A percentile compares a stretch with the other conserved stretches of the same genome.
Evolutionary conservation across 1,284 basidiomycete species (phyloP).

Genomic region (Tylopilus orsonianus): DNA sequence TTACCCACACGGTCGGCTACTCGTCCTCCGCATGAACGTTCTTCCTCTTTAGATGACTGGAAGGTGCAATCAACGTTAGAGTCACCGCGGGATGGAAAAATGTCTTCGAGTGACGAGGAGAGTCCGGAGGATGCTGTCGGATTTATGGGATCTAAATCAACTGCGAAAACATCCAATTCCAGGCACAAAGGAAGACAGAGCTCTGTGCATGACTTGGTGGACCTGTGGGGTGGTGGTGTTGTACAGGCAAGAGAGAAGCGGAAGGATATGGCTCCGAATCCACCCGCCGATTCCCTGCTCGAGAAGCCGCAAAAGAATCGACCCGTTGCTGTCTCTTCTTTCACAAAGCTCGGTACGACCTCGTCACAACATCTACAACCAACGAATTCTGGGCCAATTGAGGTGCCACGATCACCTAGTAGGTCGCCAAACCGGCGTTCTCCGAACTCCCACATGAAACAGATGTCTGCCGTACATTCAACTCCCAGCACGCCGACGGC

Average conservation of each 20-base stretch:
- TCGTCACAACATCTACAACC: constrained; percentile 36
- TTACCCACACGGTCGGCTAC: neutral
- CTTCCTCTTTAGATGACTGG: constrained; percentile 24
- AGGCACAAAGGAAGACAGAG: constrained; percentile 55
- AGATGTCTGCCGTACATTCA: constrained; percentile 28
- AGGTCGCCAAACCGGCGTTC: constrained; percentile 31
- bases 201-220: constrained; percentile 78
- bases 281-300: constrained; percentile 19
- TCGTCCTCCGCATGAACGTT: constrained; percentile 14
- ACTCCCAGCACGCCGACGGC: constrained; percentile 20
- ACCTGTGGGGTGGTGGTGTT: constrained; percentile 65
- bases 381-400: constrained; percentile 14
- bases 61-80: constrained; percentile 11
- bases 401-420: constrained; percentile 31
- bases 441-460: constrained; percentile 28
- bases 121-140: constrained; percentile 55
- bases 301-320: constrained; percentile 25
- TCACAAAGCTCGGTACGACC: constrained; percentile 23
- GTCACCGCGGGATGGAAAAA: constrained; percentile 25
- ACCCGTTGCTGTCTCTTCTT: constrained; percentile 16
- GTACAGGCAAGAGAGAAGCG: constrained; percentile 40
- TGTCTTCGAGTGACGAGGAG: constrained; percentile 57
- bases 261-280: constrained; percentile 25
- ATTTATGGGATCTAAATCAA: constrained; percentile 27
- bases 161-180: constrained; percentile 23